phyloP scores from a whole-genome alignment of 768 basidiomycete species.

The Mycena haematopus region DNA sequence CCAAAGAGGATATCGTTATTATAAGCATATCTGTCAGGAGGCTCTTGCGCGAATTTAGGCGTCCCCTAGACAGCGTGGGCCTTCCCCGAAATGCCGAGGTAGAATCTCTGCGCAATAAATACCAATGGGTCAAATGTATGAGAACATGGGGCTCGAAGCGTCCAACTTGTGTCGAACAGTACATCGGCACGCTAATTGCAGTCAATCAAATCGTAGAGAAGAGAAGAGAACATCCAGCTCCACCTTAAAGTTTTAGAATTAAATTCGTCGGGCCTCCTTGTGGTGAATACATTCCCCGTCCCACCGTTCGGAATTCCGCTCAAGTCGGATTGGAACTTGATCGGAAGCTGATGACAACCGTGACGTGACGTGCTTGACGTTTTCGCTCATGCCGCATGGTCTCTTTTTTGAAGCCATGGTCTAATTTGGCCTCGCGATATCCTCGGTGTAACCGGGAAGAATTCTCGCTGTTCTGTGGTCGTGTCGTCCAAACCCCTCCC shows the following conservation, averaged over 20 bases:
- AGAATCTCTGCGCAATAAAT: constrained; percentile 3
- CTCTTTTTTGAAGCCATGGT: too few species aligned
- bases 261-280: neutral
- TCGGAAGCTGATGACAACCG: neutral
- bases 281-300: neutral
- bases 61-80: neutral
- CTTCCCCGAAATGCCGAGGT: neutral
- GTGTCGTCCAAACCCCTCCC: too few species aligned
- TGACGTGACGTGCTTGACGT: neutral
- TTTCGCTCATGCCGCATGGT: neutral
- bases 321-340: neutral
- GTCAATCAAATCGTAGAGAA: neutral
- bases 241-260: neutral
- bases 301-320: constrained; percentile 10
- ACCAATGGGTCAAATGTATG: constrained; percentile 10
- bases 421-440: neutral
- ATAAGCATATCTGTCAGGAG: neutral
- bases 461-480: neutral
- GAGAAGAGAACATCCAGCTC: neutral
- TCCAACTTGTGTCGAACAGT: neutral
- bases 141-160: neutral
- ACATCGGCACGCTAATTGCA: constrained; percentile 13
- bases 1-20: neutral
- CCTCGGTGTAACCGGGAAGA: neutral
- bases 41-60: neutral